These are phyloP conservation scores for Sextonia rubra DNA, from an alignment of 164 flowering plant genomes.

Conservation along the genomic window DNA sequence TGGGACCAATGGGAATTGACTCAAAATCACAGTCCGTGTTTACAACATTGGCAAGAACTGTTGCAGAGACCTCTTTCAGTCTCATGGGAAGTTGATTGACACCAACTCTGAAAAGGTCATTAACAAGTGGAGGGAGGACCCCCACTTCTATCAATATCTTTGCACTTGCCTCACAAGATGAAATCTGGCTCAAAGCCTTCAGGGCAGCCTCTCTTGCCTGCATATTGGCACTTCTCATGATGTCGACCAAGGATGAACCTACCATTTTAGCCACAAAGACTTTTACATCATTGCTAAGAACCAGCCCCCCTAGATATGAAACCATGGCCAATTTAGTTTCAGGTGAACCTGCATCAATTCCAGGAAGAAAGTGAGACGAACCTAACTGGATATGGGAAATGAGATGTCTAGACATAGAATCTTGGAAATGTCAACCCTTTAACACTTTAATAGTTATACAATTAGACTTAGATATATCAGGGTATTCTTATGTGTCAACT, in stretches of 20 bases:
- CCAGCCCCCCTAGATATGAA: constrained; percentile 73
- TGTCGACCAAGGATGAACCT: constrained; percentile 63
- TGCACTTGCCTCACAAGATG: constrained; percentile 77
- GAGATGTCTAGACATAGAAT: no score
- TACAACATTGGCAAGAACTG: constrained; percentile 84
- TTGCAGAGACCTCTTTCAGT: constrained; percentile 88
- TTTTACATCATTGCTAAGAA: constrained; percentile 74
- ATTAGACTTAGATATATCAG: no score
- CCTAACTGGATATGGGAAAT: background rate
- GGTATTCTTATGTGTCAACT: no score
- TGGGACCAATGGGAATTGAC: constrained; percentile 62
- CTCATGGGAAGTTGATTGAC: constrained; percentile 75
- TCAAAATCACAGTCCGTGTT: constrained; percentile 65
- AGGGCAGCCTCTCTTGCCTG: constrained; percentile 81
- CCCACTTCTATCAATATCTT: constrained; percentile 74
- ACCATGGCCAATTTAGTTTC: constrained; percentile 90
- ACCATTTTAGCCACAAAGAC: constrained; percentile 69
- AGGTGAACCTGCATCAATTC: constrained; percentile 55
- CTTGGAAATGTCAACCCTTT: no score
- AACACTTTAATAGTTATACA: no score
- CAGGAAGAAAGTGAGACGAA: background rate
- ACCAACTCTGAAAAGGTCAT: constrained; percentile 78
- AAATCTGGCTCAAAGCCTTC: constrained; percentile 82
- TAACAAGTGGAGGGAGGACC: constrained; percentile 83
- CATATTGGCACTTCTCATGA: constrained; percentile 62